Percentiles rank a stretch among this genome's conserved stretches.
Evolutionary conservation across 805 yeast genomes (phyloP).

Genomic region (Starmerella apis): DNA sequence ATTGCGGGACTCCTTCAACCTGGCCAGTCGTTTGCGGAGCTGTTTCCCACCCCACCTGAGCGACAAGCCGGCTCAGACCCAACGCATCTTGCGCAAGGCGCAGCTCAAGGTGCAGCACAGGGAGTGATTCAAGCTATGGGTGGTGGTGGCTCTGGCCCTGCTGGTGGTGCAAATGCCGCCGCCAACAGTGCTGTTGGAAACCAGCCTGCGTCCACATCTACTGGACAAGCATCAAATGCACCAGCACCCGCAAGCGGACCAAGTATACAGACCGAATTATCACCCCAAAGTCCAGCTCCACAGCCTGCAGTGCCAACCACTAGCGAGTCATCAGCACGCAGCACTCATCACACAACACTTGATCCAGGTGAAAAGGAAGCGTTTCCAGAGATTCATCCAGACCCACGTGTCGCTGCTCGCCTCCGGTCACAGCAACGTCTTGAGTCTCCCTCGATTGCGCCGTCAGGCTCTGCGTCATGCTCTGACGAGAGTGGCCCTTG

Average conservation of each 20-base stretch:
- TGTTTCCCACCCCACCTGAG: constrained; percentile 38
- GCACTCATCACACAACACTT: not conserved
- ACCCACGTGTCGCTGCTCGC: not conserved
- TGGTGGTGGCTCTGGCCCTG: not conserved
- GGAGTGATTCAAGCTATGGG: constrained; percentile 4
- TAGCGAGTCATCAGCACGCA: not conserved
- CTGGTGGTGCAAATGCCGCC: not conserved
- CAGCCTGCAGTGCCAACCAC: not conserved
- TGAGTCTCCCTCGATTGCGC: not conserved
- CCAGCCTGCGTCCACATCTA: not conserved
- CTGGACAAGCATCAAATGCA: not conserved
- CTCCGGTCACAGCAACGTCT: constrained; percentile 1
- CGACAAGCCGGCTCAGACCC: constrained; percentile 1
- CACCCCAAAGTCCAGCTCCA: not conserved
- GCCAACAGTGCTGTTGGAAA: too few relatives aligned
- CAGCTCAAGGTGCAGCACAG: constrained; percentile 9
- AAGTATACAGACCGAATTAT: not conserved
- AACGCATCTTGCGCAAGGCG: constrained; percentile 8
- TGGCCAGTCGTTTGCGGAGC: constrained; percentile 47
- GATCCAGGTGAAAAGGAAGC: constrained; percentile 11
- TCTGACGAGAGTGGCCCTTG: constrained; percentile 56
- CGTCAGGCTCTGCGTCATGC: constrained; percentile 3
- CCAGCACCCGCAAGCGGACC: not conserved
- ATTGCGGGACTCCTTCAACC: constrained; percentile 69
- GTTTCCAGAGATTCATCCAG: constrained; percentile 16